Conservation (phyloP, 1,284 basidiomycete genomes). For the Quambalaria eucalypti region DNA sequence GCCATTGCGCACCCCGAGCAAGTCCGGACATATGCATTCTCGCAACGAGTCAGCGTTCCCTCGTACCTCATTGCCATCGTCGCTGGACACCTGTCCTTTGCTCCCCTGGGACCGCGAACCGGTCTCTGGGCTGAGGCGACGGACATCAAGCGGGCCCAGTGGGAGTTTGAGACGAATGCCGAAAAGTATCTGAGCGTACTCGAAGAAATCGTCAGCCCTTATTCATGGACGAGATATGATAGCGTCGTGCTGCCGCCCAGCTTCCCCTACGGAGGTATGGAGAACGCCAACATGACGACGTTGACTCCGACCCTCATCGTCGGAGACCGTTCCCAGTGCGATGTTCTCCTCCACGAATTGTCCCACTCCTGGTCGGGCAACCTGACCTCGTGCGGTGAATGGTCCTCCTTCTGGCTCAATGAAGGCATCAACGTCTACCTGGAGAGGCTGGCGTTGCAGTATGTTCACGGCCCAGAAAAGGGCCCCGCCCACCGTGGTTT, state of each 20-base stretch:
- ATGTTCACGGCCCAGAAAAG: conserved; percentile 55
- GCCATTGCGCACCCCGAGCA: conserved; percentile 3
- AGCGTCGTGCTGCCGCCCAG: conserved; percentile 83
- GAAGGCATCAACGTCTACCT: conserved; percentile 83
- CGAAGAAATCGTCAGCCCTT: conserved; percentile 49
- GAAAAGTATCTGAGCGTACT: conserved; percentile 42
- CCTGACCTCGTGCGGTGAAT: conserved; percentile 41
- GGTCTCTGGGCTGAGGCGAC: conserved; percentile 45
- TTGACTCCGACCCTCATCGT: conserved; percentile 41
- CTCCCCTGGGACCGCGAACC: conserved; percentile 35
- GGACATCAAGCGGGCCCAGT: conserved; percentile 36
- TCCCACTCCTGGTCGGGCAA: conserved; percentile 45
- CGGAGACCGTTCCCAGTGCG: conserved; percentile 34
- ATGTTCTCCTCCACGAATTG: conserved; percentile 51
- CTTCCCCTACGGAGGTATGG: conserved; percentile 62
- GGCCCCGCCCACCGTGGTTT: conserved; percentile 68
- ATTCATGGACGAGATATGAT: conserved; percentile 83
- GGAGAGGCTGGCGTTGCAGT: conserved; percentile 70
- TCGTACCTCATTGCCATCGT: conserved; percentile 44
- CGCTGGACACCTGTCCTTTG: conserved; percentile 39
- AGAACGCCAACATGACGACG: conserved; percentile 45
- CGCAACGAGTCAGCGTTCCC: conserved; percentile 40
- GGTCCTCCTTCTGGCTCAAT: conserved; percentile 44
- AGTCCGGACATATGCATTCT: conserved; percentile 28
- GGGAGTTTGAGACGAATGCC: conserved; percentile 44